phyloP scores from a whole-genome alignment of 371 early-diverging fungal genomes.

The Nematocida sp. region DNA sequence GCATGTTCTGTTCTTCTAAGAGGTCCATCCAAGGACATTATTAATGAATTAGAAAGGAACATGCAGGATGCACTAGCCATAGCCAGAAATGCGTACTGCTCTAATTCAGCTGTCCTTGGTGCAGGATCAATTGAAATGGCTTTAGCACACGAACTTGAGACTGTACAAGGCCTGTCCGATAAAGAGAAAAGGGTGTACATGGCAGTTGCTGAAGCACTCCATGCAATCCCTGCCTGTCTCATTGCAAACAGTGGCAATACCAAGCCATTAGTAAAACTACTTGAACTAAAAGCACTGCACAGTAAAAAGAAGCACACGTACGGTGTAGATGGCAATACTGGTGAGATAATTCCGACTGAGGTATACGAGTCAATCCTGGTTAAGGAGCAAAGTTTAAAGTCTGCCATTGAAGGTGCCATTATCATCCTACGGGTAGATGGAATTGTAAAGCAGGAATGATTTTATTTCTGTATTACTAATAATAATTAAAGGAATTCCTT shows the following conservation, averaged over 20 bases:
- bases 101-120: constrained; percentile 86
- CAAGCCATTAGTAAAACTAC: constrained; percentile 81
- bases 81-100: constrained; percentile 91
- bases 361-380: constrained; percentile 98
- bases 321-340: constrained; percentile 86
- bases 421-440: constrained; percentile 71
- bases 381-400: constrained; percentile 96
- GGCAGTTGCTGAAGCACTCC: constrained; percentile 82
- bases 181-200: constrained; percentile 63
- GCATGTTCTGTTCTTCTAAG: constrained; percentile 95
- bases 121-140: constrained; percentile 99
- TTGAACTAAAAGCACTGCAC: constrained; percentile 87
- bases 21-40: constrained; percentile 94
- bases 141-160: constrained; percentile 68
- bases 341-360: constrained; percentile 88
- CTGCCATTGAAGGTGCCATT: constrained; percentile 83
- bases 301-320: constrained; percentile 90
- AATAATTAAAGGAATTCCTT: too few relatives aligned
- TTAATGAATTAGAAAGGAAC: constrained; percentile 97
- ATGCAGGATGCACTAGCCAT: constrained; percentile 97
- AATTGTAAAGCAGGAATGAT: constrained; percentile 63
- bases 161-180: constrained; percentile 2
- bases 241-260: constrained; percentile 85
- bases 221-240: constrained; percentile 93
- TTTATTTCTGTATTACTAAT: background rate